These are phyloP conservation scores for Spinacia oleracea DNA, from an alignment of 179 eudicot species.

Conservation along the genomic window DNA sequence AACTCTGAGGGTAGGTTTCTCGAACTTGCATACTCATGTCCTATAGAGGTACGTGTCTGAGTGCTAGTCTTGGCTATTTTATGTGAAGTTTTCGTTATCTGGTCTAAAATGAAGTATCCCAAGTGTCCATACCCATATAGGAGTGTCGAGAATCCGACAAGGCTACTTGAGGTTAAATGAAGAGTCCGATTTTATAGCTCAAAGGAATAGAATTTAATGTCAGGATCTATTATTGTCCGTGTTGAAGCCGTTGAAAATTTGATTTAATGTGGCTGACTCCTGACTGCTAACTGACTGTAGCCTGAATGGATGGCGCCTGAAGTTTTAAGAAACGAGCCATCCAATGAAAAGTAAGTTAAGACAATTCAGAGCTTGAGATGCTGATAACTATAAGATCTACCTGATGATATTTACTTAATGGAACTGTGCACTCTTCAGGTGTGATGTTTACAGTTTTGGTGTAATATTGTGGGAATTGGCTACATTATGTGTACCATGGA, in stretches of 20 bases:
- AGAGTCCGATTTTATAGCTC: neutral
- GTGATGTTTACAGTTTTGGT: slow-evolving; percentile 95
- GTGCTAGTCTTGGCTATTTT: neutral
- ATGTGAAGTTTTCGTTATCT: too few species aligned
- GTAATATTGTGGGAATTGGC: slow-evolving; percentile 96
- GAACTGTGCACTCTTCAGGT: slow-evolving; percentile 47
- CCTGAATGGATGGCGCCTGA: slow-evolving; percentile 99
- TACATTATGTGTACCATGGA: slow-evolving; percentile 85
- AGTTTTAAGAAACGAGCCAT: slow-evolving; percentile 88
- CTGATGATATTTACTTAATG: slow-evolving; percentile 13
- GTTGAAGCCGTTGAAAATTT: neutral
- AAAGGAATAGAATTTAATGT: neutral
- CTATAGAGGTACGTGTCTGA: neutral
- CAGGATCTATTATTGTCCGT: neutral
- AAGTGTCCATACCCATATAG: neutral
- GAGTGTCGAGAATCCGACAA: neutral
- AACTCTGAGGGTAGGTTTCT: neutral
- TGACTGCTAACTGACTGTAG: slow-evolving; percentile 52
- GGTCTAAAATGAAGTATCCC: neutral
- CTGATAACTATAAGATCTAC: neutral
- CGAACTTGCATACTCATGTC: neutral
- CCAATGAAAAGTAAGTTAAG: slow-evolving; percentile 84
- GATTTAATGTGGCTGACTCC: slow-evolving; percentile 17
- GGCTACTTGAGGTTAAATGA: neutral
- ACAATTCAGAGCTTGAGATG: neutral